phyloP scores from a whole-genome alignment of 2,329 filamentous ascomycete genomes.

The Exophiala sideris region DNA sequence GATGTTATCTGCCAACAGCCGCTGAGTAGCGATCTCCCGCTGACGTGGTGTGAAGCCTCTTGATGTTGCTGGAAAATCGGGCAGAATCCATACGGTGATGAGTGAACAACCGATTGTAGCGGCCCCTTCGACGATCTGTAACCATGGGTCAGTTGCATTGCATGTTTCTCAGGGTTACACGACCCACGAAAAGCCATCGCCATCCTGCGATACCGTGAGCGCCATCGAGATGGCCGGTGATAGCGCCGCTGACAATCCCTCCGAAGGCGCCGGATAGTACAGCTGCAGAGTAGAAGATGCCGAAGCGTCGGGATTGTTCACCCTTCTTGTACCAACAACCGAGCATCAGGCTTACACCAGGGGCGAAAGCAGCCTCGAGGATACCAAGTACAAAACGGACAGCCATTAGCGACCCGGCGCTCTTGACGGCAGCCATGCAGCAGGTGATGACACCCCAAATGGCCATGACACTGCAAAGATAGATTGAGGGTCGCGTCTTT shows the following conservation, averaged over 20 bases:
- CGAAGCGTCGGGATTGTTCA: constrained; percentile 57
- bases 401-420: constrained; percentile 49
- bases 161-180: no score
- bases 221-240: constrained; percentile 32
- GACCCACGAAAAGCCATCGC: constrained; percentile 20
- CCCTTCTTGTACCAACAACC: constrained; percentile 63
- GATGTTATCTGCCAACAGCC: constrained; percentile 21
- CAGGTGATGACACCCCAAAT: constrained; percentile 37
- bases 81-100: constrained; percentile 38
- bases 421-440: constrained; percentile 50
- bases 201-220: constrained; percentile 31
- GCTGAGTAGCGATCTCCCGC: constrained; percentile 36
- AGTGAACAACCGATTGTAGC: constrained; percentile 58
- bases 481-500: constrained; percentile 21
- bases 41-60: constrained; percentile 47
- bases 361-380: constrained; percentile 54
- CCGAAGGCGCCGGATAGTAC: constrained; percentile 60
- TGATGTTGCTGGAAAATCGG: constrained; percentile 41
- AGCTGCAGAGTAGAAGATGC: constrained; percentile 58
- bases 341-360: constrained; percentile 55
- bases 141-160: no score
- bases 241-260: constrained; percentile 55
- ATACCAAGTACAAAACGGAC: constrained; percentile 52
- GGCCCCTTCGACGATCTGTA: constrained; percentile 21
- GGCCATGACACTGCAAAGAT: constrained; percentile 13